Evolutionary conservation across 306 rosid genomes (phyloP), one percentile per base, ranked within the genome.

Genomic region (Leucaena leucocephala): DNA sequence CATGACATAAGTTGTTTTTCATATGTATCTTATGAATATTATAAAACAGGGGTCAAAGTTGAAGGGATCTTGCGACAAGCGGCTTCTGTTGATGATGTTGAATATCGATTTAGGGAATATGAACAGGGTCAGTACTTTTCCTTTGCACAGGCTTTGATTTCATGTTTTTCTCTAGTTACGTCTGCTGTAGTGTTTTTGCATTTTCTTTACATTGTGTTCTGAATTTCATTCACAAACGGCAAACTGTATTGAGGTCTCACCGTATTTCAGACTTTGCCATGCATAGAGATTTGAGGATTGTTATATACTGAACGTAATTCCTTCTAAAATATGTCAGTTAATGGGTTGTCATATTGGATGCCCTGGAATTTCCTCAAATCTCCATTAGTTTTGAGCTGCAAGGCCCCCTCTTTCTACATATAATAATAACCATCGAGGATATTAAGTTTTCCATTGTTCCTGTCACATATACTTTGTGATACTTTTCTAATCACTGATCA

Each of bases 11-110:
- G 14, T 68, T 74, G 42, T 64, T 43, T 72, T 86, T 55, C 34
- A 74, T 64, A 19, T 73, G 70, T 75, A 69, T 76, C 83, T 85
- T 80, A 81, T 75, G 42, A 57, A 57, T 36, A 21, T 35, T 78
- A 70, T 19, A 52, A 64, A 79, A 79, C 77, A 93, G 97, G 98
- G 63, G 87, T 83, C 82, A 88, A 84, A 80, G 91, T 86, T 54
- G 97, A 91, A 88, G 97, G 98, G 71, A 88, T 93, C 76, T 84
- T 93, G 87, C 81, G 97, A 63, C 97, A 91, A 85, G 93, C 98
- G 55, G 98, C 98, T 14, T 88, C 91, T 62, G 98, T 93, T 83
- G 95, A 93, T 7, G 91, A 91, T 71, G 98, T 93, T 86, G 91
- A 90, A 86, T 76, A 63, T 66, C 91, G 98, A 74, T 74, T 93